Evolutionary conservation across 2,329 filamentous ascomycete species (phyloP).

Genomic region (Cladosporium velox): DNA sequence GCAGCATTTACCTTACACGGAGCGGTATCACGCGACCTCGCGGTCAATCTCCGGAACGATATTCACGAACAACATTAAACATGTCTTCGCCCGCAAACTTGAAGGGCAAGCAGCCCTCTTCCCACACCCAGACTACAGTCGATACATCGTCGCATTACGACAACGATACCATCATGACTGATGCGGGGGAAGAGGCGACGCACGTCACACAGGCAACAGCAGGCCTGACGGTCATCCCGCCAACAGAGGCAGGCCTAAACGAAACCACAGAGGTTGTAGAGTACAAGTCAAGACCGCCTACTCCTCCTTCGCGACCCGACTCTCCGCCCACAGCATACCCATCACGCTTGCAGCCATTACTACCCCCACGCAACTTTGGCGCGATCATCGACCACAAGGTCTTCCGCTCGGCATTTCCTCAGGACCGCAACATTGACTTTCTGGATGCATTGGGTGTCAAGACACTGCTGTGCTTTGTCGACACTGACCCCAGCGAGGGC

Average conservation of each 20-base stretch:
- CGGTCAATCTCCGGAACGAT: not conserved
- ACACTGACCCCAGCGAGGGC: conserved; percentile 48
- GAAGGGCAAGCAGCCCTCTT: not conserved
- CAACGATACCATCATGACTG: conserved; percentile 11
- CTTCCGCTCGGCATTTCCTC: conserved; percentile 81
- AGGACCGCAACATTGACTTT: conserved; percentile 68
- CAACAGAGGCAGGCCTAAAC: not conserved
- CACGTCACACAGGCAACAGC: conserved; percentile 1
- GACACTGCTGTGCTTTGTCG: conserved; percentile 71
- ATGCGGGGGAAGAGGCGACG: not conserved
- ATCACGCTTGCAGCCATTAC: conserved; percentile 40
- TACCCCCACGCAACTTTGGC: conserved; percentile 73
- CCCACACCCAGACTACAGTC: not conserved
- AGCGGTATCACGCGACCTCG: conserved; percentile 8
- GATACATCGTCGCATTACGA: conserved; percentile 1
- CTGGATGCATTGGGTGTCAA: conserved; percentile 69
- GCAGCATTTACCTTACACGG: conserved; percentile 5
- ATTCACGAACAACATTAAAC: not conserved
- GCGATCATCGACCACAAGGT: conserved; percentile 69
- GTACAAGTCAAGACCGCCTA: conserved; percentile 30
- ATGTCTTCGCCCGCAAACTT: conserved; percentile 8
- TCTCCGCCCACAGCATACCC: conserved; percentile 26
- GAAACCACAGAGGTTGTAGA: conserved; percentile 14
- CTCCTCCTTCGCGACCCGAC: conserved; percentile 28
- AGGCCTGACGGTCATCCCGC: not conserved